Conservation (phyloP, 2,329 filamentous ascomycete genomes). For the Colletotrichum sidae region DNA sequence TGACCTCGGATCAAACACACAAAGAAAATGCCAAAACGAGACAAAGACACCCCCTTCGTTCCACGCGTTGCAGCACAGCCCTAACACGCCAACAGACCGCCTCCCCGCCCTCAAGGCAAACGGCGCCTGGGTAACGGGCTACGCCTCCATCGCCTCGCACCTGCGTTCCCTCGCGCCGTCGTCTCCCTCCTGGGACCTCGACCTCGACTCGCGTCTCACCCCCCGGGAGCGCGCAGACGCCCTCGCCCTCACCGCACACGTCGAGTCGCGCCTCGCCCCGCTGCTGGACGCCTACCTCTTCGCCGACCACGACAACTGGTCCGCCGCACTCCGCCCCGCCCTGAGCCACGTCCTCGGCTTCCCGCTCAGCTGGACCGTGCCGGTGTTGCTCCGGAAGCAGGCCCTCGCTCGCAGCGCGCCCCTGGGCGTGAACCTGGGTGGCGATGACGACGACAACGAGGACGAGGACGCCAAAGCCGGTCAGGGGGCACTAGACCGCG, state of each 20-base stretch:
- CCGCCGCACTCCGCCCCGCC: conserved; percentile 78
- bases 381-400: conserved; percentile 76
- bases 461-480: conserved; percentile 45
- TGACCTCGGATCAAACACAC: conserved; percentile 25
- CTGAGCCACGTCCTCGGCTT: conserved; percentile 85
- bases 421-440: conserved; percentile 71
- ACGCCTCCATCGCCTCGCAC: conserved; percentile 69
- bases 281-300: conserved; percentile 90
- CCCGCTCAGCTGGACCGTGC: conserved; percentile 89
- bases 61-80: too few species aligned
- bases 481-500: conserved; percentile 42
- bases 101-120: conserved; percentile 67
- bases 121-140: conserved; percentile 69
- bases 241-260: conserved; percentile 72
- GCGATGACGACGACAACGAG: conserved; percentile 68
- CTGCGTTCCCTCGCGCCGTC: conserved; percentile 55
- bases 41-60: neutral
- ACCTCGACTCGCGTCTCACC: conserved; percentile 55
- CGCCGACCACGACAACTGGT: conserved; percentile 90
- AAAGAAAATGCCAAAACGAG: conserved; percentile 25
- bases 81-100: conserved; percentile 52
- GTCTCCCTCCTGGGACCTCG: conserved; percentile 37
- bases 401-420: conserved; percentile 78
- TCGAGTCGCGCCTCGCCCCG: conserved; percentile 79
- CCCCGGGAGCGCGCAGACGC: conserved; percentile 57